Conservation (phyloP, 345 rosid genomes). For the Erucastrum elatum region DNA sequence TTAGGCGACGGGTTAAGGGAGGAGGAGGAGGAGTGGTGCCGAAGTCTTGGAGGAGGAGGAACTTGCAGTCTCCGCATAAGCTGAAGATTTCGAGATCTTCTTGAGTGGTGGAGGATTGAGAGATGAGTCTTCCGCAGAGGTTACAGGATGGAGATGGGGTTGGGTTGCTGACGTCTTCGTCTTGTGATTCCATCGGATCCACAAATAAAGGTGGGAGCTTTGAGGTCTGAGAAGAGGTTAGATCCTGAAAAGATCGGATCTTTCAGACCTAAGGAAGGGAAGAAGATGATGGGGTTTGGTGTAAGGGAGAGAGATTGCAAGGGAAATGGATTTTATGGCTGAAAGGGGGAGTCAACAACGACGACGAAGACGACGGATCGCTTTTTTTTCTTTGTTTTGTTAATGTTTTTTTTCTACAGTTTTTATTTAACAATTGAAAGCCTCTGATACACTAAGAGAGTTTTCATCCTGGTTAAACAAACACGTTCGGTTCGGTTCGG, state of each 20-base stretch:
- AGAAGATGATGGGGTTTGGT: background rate
- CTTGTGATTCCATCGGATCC: slow-evolving; percentile 50
- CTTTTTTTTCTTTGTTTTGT: too few species aligned
- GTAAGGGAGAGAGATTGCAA: background rate
- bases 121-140: slow-evolving; percentile 50
- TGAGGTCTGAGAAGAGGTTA: slow-evolving; percentile 19
- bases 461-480: too few species aligned
- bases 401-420: too few species aligned
- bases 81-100: slow-evolving; percentile 48
- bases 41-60: slow-evolving; percentile 67
- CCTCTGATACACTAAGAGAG: too few species aligned
- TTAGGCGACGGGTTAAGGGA: slow-evolving; percentile 43
- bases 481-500: too few species aligned
- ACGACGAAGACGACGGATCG: background rate
- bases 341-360: background rate
- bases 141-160: slow-evolving; percentile 50
- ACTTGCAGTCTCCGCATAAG: slow-evolving; percentile 81
- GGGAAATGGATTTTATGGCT: background rate
- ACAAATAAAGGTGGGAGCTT: slow-evolving; percentile 3
- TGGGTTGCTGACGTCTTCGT: slow-evolving; percentile 28
- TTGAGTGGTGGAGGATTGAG: slow-evolving; percentile 42
- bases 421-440: too few species aligned
- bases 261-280: background rate
- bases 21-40: slow-evolving; percentile 36
- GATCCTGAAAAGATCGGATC: background rate